Evolutionary conservation across 1,139 yeast species (phyloP).

Genomic region (Suhomyces coccinellae): DNA sequence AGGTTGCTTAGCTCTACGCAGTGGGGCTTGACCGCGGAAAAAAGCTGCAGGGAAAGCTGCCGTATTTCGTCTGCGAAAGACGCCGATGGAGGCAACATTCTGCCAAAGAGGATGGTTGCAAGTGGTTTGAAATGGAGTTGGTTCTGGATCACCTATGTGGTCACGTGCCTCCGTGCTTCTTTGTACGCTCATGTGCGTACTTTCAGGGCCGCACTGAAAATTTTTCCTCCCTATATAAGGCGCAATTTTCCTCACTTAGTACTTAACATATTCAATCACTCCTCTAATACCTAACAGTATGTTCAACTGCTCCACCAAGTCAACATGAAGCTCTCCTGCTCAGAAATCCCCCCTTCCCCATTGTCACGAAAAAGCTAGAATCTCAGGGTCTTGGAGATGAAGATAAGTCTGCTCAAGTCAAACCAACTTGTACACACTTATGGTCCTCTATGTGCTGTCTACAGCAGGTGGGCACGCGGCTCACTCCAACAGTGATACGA

Average conservation of each 20-base stretch:
- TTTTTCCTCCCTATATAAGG: not conserved
- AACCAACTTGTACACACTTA: slow-evolving; percentile 3
- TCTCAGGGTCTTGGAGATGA: slow-evolving; percentile 10
- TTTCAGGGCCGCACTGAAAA: not conserved
- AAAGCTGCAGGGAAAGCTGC: slow-evolving; percentile 31
- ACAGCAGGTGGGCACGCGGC: slow-evolving; percentile 11
- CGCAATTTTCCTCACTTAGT: not conserved
- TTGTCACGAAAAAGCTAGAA: slow-evolving; percentile 7
- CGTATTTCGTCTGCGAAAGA: slow-evolving; percentile 3
- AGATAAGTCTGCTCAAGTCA: slow-evolving; percentile 6
- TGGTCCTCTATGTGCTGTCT: slow-evolving; percentile 7
- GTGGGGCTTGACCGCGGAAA: slow-evolving; percentile 32
- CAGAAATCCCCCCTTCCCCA: not conserved
- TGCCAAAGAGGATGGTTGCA: slow-evolving; percentile 5
- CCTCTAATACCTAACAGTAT: not conserved
- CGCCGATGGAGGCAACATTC: slow-evolving; percentile 1
- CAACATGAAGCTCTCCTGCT: slow-evolving; percentile 7
- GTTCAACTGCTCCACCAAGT: slow-evolving; percentile 5
- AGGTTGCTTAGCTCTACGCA: slow-evolving; percentile 35
- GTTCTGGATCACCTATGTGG: not conserved
- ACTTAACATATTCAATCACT: not conserved
- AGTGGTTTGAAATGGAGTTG: not conserved
- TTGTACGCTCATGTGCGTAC: not conserved
- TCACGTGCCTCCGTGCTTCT: not conserved
- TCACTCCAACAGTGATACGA: slow-evolving; percentile 20